Conservation (phyloP, 441 rosid species). For the Brassica hybrid region DNA sequence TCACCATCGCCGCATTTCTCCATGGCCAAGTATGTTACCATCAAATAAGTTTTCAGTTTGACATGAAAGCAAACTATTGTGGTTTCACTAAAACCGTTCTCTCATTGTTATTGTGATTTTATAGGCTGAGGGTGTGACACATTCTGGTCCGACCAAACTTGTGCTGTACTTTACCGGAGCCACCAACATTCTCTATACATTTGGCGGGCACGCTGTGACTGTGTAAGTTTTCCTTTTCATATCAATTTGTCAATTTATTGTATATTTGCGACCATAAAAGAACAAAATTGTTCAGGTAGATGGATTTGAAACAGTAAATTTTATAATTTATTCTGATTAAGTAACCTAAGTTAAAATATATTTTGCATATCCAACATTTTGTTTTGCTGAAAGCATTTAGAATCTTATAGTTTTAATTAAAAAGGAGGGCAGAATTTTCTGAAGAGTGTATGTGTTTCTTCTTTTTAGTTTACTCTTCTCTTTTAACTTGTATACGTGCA, state of each 20-base stretch:
- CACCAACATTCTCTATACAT: conserved; percentile 95
- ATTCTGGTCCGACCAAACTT: conserved; percentile 75
- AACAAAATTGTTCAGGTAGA: neutral
- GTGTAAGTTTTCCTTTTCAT: conserved; percentile 60
- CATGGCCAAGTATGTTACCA: conserved; percentile 72
- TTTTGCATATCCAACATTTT: neutral
- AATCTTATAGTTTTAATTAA: neutral
- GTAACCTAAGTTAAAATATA: neutral
- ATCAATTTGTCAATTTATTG: neutral
- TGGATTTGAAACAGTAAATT: neutral
- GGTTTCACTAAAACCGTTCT: neutral
- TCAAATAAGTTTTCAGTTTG: neutral
- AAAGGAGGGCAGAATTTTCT: conserved; percentile 1
- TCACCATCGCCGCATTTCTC: conserved; percentile 70
- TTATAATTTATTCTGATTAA: neutral
- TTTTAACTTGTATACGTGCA: conserved; percentile 67
- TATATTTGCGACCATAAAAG: neutral
- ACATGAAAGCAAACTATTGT: neutral
- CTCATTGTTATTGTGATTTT: conserved; percentile 5
- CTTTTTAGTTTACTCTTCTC: conserved; percentile 16
- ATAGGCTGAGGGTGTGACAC: conserved; percentile 68
- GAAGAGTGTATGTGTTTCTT: conserved; percentile 25
- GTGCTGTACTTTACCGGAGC: conserved; percentile 98
- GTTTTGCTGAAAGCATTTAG: neutral
- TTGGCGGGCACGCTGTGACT: conserved; percentile 98